A percentile compares a stretch with the other conserved stretches of the same genome.
phyloP scores from a whole-genome alignment of 2,329 filamentous ascomycete species.

The Penicillium sp. region DNA sequence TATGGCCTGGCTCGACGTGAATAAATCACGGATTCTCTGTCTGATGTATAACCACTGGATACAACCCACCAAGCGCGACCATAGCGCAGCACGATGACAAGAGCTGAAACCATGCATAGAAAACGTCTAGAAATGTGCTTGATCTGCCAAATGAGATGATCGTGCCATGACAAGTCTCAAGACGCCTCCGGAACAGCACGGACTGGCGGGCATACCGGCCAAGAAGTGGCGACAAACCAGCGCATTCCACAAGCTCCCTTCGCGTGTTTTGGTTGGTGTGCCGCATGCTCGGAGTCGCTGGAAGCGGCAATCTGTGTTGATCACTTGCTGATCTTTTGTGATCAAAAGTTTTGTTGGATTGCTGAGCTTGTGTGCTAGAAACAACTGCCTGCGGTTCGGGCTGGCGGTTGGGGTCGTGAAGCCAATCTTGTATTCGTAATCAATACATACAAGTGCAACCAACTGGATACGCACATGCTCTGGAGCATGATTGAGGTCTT shows the following conservation, averaged over 20 bases:
- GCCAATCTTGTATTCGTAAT: not conserved
- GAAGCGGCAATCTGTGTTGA: slow-evolving; percentile 7
- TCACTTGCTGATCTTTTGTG: slow-evolving; percentile 3
- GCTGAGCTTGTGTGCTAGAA: not conserved
- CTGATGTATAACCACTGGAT: too few relatives aligned
- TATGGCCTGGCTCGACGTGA: too few relatives aligned
- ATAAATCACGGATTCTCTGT: too few relatives aligned
- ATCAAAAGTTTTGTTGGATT: not conserved
- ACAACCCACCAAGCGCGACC: too few relatives aligned
- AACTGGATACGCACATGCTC: too few relatives aligned
- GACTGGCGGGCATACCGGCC: slow-evolving; percentile 8
- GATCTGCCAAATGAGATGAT: not conserved
- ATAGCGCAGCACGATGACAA: not conserved
- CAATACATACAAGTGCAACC: too few relatives aligned
- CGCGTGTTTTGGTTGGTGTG: slow-evolving; percentile 1
- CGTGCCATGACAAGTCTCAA: not conserved
- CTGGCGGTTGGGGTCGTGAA: not conserved
- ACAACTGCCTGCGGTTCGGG: slow-evolving; percentile 2
- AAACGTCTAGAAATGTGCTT: slow-evolving; percentile 1
- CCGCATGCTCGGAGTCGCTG: not conserved
- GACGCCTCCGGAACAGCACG: not conserved
- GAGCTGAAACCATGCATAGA: slow-evolving; percentile 1
- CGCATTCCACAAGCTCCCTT: slow-evolving; percentile 11
- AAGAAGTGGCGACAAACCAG: slow-evolving; percentile 5
- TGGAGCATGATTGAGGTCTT: too few relatives aligned